Base-by-base conservation (phyloP, 495 filamentous ascomycete genomes). In the Aeminium ludgeri region DNA sequence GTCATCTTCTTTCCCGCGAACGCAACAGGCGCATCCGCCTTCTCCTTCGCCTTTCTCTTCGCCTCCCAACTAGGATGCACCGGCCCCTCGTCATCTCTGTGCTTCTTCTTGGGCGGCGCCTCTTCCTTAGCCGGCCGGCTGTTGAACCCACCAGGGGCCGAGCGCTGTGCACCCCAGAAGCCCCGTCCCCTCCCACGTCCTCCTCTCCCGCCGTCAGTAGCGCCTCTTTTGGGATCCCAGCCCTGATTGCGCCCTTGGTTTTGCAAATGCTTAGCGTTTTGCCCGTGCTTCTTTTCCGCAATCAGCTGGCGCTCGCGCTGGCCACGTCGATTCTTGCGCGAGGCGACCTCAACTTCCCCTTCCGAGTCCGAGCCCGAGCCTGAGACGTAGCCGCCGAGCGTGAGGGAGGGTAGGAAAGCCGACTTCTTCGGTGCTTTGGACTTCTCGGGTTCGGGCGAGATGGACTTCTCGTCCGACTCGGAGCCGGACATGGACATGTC, bases 41-140 rank as follows among this genome's bases (percentile, higher is more conserved):
- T 66, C 60, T 86, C 82, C 60, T 96, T 95, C 12, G 75, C 78
- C 62, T 77, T 78, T 65, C 75, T 80, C 32, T 78, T 82, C 6
- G 89, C 89, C 59, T 83, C 79, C 89, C 89, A 97, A 39, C 79
- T 86, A 8, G 89, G 89, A 72, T 97, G 89, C 51, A 96, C 56
- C 6, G 76, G 52, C 0, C 73, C 73, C 1, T 55, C 65, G 55
- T 78, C 81, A 49, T 77, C 67, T 38, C 70, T 63, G 50, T 68
- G 46, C 36, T 28, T 46, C 40, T 41, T 29, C 29, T 41, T 45
- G 8, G 19, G n/a, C n/a, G n/a, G n/a, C 13, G 17, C 38, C 7
- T 35, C 33, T 10, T 16, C 33, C 6, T 8, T 16, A 35, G 12
- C 16, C 25, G 8, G 28, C 15, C 16, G 25, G 25, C 15, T 11